phyloP scores from a whole-genome alignment of 768 basidiomycete genomes.

The Serendipita sp. region DNA sequence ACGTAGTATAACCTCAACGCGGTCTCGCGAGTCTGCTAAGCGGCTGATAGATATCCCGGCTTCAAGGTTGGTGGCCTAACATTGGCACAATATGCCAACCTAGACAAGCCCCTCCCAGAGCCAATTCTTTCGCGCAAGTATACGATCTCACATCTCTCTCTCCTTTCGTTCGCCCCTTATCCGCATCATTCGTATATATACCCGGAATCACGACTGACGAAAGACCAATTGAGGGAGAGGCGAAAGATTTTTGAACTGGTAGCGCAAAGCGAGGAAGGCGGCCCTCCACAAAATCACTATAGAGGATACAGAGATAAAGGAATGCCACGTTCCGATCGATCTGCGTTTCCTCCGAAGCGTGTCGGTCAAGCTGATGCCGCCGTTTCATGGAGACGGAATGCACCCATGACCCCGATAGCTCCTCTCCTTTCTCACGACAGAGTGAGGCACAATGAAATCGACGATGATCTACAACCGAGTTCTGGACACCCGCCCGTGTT shows the following conservation, averaged over 20 bases:
- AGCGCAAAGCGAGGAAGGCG: neutral
- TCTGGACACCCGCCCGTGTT: slow-evolving; percentile 49
- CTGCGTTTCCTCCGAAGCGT: too few relatives aligned
- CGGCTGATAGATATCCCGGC: slow-evolving; percentile 67
- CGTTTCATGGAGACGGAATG: slow-evolving; percentile 8
- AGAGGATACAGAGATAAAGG: too few relatives aligned
- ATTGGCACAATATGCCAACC: slow-evolving; percentile 87
- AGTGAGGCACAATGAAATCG: slow-evolving; percentile 9
- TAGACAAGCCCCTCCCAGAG: slow-evolving; percentile 78
- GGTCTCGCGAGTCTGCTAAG: too few relatives aligned
- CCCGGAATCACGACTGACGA: slow-evolving; percentile 55
- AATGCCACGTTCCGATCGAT: slow-evolving; percentile 1
- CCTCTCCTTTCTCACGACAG: slow-evolving; percentile 19
- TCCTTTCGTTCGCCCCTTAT: slow-evolving; percentile 62
- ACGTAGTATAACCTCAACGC: slow-evolving; percentile 10
- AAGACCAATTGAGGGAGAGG: slow-evolving; percentile 54
- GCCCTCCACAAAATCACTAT: neutral
- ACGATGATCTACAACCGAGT: neutral
- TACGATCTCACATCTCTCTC: slow-evolving; percentile 63
- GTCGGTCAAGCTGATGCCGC: too few relatives aligned
- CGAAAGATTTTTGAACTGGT: slow-evolving; percentile 38
- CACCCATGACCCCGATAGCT: slow-evolving; percentile 6
- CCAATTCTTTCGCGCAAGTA: slow-evolving; percentile 80
- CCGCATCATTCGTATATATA: slow-evolving; percentile 57
- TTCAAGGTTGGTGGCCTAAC: slow-evolving; percentile 97